Percentiles rank a stretch among this genome's conserved stretches.
phyloP scores from a whole-genome alignment of 2,329 filamentous ascomycete genomes.

The Pseudogymnoascus sp. region DNA sequence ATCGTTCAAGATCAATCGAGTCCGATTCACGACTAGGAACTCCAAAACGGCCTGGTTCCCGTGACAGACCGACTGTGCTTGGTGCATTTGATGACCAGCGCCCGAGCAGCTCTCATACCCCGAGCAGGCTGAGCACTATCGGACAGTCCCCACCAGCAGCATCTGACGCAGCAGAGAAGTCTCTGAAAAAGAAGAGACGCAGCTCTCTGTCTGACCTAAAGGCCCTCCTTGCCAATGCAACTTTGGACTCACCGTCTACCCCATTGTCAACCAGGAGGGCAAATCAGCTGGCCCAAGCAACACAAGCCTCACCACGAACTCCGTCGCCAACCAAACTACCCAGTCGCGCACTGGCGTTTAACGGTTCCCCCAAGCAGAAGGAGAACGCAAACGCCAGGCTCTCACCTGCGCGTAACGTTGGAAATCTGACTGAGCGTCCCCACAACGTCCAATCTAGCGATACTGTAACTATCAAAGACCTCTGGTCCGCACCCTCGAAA shows the following conservation, averaged over 20 bases:
- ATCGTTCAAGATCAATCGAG: constrained; percentile 72
- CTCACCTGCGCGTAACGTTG: constrained; percentile 18
- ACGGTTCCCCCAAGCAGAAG: constrained; percentile 23
- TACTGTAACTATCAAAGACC: constrained; percentile 21
- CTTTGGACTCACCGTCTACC: constrained; percentile 37
- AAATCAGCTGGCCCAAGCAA: constrained; percentile 17
- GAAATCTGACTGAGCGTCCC: constrained; percentile 25
- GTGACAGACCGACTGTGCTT: constrained; percentile 52
- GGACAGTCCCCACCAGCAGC: constrained; percentile 26
- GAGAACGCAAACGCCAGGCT: constrained; percentile 19
- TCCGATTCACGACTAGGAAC: constrained; percentile 41
- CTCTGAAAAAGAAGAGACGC: constrained; percentile 69
- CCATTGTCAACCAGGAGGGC: constrained; percentile 18
- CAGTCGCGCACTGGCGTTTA: not conserved
- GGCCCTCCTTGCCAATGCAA: constrained; percentile 55
- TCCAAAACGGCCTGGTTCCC: constrained; percentile 48
- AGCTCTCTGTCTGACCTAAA: constrained; percentile 87
- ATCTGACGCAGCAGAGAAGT: constrained; percentile 35
- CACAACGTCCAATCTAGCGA: constrained; percentile 26
- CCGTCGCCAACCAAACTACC: constrained; percentile 24
- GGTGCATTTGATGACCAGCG: constrained; percentile 54
- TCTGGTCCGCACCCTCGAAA: constrained; percentile 20
- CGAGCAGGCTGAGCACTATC: constrained; percentile 24
- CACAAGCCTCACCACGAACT: constrained; percentile 26
- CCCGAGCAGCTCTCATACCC: constrained; percentile 48